Base-by-base conservation (phyloP, 768 basidiomycete species). In the Pulveroboletus ravenelii region DNA sequence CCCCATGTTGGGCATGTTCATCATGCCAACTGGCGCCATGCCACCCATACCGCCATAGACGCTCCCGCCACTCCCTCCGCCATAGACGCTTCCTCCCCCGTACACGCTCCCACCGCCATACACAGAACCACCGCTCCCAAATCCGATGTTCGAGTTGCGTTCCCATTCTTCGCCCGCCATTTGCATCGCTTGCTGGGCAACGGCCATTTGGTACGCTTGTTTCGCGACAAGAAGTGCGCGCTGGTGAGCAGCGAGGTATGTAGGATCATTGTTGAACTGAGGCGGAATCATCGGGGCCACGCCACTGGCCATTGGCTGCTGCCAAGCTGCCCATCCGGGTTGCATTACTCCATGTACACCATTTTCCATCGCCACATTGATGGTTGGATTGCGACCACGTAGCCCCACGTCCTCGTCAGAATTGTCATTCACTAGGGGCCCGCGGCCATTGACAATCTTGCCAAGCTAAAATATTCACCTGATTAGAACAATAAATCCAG, bases 121-220 rank as follows among this genome's bases (percentile, higher is more conserved):
- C 29, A 64, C 66, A 37, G 69, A 67, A 23, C 70, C 72, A 36
- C 62, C 63, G 7, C 66, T 59, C 14, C 72, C 72, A 53, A 70
- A 72, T 15, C 80, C 73, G 27, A 77, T 55, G 34, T 72, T 79
- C 47, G 87, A 89, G 7, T 81, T 78, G 31, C 90, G 82, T 63
- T 93, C 91, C 91, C 91, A 93, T 63, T 93, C 89, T 30, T 93
- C 91, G 17, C 79, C 89, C n/a, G 91, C 91, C 8, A 84, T 81
- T 8, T 82, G 85, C 79, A 92, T 85, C 5, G 91, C 91, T 57
- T 93, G 91, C 66, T 91, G 91, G 6, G 91, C 91, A 38, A 93
- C 86, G 3, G 91, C 87, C 74, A 87, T 81, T 67, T 93, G 91
- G 62, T 90, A 93, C 4, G 90, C 83, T 66, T 93, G 91, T 67